Base-by-base conservation (phyloP, 1,284 basidiomycete genomes). In the Puccinia horiana region DNA sequence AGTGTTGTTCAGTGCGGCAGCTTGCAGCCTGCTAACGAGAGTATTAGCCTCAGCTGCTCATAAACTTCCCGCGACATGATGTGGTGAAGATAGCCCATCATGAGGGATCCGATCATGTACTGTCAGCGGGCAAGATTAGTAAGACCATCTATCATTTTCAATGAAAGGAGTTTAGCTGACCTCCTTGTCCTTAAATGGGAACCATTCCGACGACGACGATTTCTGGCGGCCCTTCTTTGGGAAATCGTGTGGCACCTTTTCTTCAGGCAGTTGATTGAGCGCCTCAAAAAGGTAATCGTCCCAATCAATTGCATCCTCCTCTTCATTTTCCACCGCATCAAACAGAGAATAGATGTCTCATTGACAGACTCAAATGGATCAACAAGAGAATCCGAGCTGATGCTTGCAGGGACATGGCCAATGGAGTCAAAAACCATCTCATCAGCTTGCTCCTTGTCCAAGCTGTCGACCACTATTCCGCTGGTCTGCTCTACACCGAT, bases 151-250 rank as follows among this genome's bases (percentile, higher is more conserved):
- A 44, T 44, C 42, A 44, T 44, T 44, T 16, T 16, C 54, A 58
- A n/a, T 29, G 6, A 58, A 29, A 23, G 2, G 40, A 20, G 6
- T 29, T 9, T 23, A 20, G 11, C 42, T 8, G 6, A 67, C 63
- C 32, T 67, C 63, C 40, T 67, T 67, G 35, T 40, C 40, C 40
- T 67, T 37, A 32, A 67, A 67, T 40, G 63, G 63, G 26, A 26
- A 58, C 54, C 54, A 58, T 58, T 58, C 6, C 6, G 26, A 29
- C 2, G 11, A 8, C 26, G 26, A 5, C 54, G 8, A 44, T 6
- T 6, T 16, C 42, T 44, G 26, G 5, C n/a, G n/a, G 26, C n/a
- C n/a, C 14, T 9, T 58, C n/a, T 58, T 54, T 5, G 5, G 26
- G n/a, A 58, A 26, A 5, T 29, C 26, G 2, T 20, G 8, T n/a